phyloP scores from a whole-genome alignment of 192 early-diverging fungal species.

The Rhizophagus prolifer region DNA sequence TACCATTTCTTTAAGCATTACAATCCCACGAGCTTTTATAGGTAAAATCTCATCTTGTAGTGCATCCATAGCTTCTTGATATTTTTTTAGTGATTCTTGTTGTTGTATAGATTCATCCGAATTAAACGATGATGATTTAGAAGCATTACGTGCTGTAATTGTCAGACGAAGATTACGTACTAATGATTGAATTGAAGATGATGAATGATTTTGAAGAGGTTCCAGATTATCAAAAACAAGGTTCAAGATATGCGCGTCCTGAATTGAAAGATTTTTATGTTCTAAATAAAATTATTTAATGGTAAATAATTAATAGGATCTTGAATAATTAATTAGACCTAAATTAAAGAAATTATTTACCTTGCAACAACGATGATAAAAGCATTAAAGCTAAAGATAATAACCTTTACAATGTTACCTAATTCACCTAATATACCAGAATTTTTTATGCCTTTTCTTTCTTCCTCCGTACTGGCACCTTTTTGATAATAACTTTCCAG shows the following conservation, averaged over 20 bases:
- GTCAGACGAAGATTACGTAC: conserved; percentile 48
- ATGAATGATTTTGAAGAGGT: conserved; percentile 37
- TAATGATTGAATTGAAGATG: conserved; percentile 45
- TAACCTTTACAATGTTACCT: conserved; percentile 44
- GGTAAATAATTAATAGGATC: background rate
- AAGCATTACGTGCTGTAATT: conserved; percentile 46
- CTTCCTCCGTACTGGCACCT: background rate
- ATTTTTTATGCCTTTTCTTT: background rate
- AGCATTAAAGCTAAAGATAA: conserved; percentile 60
- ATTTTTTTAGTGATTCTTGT: conserved; percentile 53
- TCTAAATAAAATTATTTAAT: conserved; percentile 33
- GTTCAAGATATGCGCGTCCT: conserved; percentile 43
- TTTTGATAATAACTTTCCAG: conserved; percentile 45
- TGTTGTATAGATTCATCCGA: conserved; percentile 21
- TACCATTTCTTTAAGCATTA: conserved; percentile 78
- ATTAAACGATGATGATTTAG: conserved; percentile 24
- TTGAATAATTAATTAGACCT: conserved; percentile 32
- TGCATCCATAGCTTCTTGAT: conserved; percentile 76
- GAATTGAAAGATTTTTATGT: conserved; percentile 43
- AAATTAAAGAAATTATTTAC: too few species aligned
- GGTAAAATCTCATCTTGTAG: conserved; percentile 78
- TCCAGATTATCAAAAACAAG: conserved; percentile 41
- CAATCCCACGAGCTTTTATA: conserved; percentile 84
- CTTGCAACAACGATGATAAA: conserved; percentile 61
- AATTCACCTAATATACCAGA: conserved; percentile 17